Evolutionary conservation across 2,329 filamentous ascomycete genomes (phyloP).

Genomic region (Fusarium abutilonis): DNA sequence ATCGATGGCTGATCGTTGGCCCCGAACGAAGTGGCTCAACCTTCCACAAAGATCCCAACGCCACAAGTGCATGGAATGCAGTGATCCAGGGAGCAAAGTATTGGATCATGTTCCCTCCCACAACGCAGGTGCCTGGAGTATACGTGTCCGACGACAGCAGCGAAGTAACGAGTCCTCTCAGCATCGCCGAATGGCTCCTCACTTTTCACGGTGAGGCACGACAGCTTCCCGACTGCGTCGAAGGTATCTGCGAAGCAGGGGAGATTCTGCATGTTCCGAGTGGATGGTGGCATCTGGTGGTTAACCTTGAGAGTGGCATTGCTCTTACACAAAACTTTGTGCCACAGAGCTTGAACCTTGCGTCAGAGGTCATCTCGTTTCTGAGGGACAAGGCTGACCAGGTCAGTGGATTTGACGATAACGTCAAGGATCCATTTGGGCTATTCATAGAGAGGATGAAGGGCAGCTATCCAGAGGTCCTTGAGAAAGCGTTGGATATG

Average conservation of each 20-base stretch:
- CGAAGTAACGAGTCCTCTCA: conserved; percentile 92
- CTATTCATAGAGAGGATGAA: conserved; percentile 77
- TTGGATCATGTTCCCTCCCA: conserved; percentile 97
- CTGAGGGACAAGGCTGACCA: conserved; percentile 84
- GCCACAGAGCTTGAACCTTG: conserved; percentile 67
- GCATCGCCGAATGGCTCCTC: conserved; percentile 96
- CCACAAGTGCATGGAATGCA: conserved; percentile 89
- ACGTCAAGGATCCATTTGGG: conserved; percentile 76
- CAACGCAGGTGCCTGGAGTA: conserved; percentile 83
- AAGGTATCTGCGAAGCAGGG: conserved; percentile 84
- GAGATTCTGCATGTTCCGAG: conserved; percentile 93
- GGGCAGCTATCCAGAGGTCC: conserved; percentile 70
- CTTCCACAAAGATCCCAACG: conserved; percentile 87
- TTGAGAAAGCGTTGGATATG: conserved; percentile 71
- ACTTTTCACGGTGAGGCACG: conserved; percentile 88
- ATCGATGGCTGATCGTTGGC: conserved; percentile 92
- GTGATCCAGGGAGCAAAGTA: conserved; percentile 91
- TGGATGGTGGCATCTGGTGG: conserved; percentile 96
- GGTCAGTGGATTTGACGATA: conserved; percentile 83
- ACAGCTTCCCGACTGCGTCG: conserved; percentile 77
- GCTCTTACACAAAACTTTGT: conserved; percentile 97
- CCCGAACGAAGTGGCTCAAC: conserved; percentile 89
- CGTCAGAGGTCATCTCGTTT: conserved; percentile 81
- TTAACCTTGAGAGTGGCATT: conserved; percentile 85
- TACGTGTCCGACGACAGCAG: conserved; percentile 89